These are phyloP conservation scores for Myriosclerotinia scirpicola DNA, from an alignment of 2,329 filamentous ascomycete genomes.

Conservation along the genomic window DNA sequence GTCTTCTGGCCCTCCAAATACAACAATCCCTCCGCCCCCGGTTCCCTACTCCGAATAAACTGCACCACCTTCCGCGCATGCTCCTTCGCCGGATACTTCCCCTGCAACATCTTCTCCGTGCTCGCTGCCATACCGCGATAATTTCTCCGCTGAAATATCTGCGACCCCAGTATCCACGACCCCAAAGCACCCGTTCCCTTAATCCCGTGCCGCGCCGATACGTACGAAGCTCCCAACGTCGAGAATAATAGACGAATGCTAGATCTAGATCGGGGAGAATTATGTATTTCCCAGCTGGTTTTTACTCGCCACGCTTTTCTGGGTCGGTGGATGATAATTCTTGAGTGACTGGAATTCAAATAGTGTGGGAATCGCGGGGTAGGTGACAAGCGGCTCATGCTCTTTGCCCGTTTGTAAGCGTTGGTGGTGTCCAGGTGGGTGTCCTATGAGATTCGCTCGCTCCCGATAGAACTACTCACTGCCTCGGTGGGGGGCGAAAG, in stretches of 20 bases:
- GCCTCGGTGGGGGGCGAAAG: conserved; percentile 3
- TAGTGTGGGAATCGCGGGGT: conserved; percentile 16
- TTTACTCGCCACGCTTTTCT: background rate
- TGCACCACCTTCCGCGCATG: conserved; percentile 84
- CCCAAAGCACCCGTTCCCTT: background rate
- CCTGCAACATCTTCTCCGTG: conserved; percentile 49
- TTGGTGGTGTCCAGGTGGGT: background rate
- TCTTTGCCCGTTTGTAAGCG: conserved; percentile 16
- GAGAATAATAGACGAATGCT: background rate
- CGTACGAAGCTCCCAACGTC: background rate
- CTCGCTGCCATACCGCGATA: conserved; percentile 3
- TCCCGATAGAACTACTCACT: background rate
- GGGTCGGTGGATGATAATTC: background rate
- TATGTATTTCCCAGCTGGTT: no score
- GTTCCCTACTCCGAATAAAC: conserved; percentile 67
- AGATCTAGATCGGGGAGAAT: background rate
- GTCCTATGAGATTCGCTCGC: background rate
- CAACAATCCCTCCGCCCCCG: conserved; percentile 68
- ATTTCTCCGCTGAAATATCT: background rate
- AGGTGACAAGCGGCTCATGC: conserved; percentile 13
- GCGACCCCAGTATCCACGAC: background rate
- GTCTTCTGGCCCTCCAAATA: conserved; percentile 87
- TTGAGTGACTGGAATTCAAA: background rate
- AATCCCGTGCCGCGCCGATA: background rate
- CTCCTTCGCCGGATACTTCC: conserved; percentile 78